Base-by-base conservation (phyloP, 2,329 filamentous ascomycete species). In the Venturia aucupariae region DNA sequence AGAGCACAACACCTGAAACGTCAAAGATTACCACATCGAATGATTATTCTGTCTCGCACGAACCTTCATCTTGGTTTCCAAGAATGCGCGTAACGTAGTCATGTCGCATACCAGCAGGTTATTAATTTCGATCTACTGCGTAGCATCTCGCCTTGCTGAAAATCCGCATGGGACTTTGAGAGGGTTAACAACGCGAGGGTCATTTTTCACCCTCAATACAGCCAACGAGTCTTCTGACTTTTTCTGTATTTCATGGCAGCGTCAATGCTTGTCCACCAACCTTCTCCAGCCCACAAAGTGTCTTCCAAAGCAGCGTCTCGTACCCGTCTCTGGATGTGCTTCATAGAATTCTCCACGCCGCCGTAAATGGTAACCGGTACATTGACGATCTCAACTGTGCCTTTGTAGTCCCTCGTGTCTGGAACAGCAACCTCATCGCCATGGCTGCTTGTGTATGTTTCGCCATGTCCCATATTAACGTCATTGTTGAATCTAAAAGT, bases 221-320 rank as follows among this genome's bases (percentile, higher is more conserved):
- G 51, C 51, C 51, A 57, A n/a, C 27, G 27, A 57, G 17, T 57
- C 51, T 35, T 57, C 17, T 4, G 30, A 11, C 51, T 57, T 57
- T 7, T 35, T 19, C 51, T 27, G 19, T 57, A 57, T 57, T n/a
- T 57, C 30, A 35, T 7, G 17, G 30, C 51, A 2, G 51, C 51
- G 30, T 32, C 30, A 57, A 35, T n/a, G 19, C 51, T 19, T n/a
- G 51, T 38, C 51, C 51, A 57, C 51, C 51, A 57, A 19, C 44
- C 60, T 17, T 62, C 60, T 61, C 38, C 38, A 27, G 30, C 38
- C 38, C 59, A 41, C 15, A 46, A 19, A 19, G 59, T 61, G 27
- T 42, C 59, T 46, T 39, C 59, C n/a, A 61, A 27, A 42, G 59
- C 59, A 10, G 59, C 59, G 19, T 61, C 59, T 19, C 59, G 30